Percentiles rank a stretch among this genome's conserved stretches.
phyloP scores from a whole-genome alignment of 352 stramenopile species.

The Globisporangium okanoganense region DNA sequence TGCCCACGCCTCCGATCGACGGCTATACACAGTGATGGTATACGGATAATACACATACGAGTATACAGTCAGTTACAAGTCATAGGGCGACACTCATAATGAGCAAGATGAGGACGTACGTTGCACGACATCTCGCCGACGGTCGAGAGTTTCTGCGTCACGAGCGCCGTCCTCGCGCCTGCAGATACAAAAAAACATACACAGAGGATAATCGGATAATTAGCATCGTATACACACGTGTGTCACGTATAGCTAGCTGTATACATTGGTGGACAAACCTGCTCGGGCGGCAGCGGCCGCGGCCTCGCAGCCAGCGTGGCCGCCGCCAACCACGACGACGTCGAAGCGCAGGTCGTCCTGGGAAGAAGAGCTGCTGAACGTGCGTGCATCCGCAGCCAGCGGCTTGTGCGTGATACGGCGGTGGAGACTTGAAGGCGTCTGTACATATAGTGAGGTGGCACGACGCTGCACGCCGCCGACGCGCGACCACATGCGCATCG shows the following conservation, averaged over 20 bases:
- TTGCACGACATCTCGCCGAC: slow-evolving; percentile 99
- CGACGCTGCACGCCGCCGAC: slow-evolving; percentile 1
- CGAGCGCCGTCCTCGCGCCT: slow-evolving; percentile 93
- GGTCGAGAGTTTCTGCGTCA: slow-evolving; percentile 95
- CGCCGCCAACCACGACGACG: slow-evolving; percentile 57
- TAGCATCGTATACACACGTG: background rate
- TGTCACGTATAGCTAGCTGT: background rate
- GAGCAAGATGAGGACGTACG: slow-evolving; percentile 33
- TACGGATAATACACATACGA: background rate
- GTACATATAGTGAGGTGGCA: background rate
- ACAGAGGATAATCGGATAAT: background rate
- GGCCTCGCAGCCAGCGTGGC: slow-evolving; percentile 59
- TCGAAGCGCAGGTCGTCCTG: slow-evolving; percentile 23
- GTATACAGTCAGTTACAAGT: background rate
- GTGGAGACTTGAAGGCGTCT: background rate
- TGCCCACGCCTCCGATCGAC: slow-evolving; percentile 97
- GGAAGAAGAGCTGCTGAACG: background rate
- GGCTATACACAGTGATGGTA: slow-evolving; percentile 58
- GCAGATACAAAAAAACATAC: slow-evolving; percentile 9
- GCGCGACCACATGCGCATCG: slow-evolving; percentile 8
- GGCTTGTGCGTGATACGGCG: too few species aligned
- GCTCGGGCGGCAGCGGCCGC: slow-evolving; percentile 46
- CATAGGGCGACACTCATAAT: background rate
- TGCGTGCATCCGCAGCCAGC: background rate
- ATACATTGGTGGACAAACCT: slow-evolving; percentile 20